Conservation (phyloP, 139 green algal genomes). For the Pleodorina starrii region DNA sequence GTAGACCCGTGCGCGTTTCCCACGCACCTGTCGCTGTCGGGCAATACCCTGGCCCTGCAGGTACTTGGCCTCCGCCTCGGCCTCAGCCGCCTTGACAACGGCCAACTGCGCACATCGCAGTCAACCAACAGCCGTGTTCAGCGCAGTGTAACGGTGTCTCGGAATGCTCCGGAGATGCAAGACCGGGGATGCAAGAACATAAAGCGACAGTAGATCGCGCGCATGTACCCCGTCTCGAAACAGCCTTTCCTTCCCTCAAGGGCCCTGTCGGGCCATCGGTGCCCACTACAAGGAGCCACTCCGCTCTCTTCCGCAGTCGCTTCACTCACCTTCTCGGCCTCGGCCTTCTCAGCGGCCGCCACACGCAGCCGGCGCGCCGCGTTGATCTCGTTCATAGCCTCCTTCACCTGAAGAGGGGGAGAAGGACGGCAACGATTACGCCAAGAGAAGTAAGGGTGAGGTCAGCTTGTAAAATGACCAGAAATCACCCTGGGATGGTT, state of each 20-base stretch:
- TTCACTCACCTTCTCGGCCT: constrained; percentile 87
- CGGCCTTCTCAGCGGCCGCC: constrained; percentile 82
- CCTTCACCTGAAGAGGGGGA: constrained; percentile 61
- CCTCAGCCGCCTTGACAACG: constrained; percentile 93
- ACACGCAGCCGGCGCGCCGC: constrained; percentile 78
- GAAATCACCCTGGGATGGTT: too few relatives aligned
- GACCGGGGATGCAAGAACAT: too few relatives aligned
- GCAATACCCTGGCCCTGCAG: constrained; percentile 84
- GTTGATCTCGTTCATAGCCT: constrained; percentile 95
- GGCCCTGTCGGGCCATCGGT: too few relatives aligned
- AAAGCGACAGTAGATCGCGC: too few relatives aligned
- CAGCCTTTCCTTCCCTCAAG: too few relatives aligned
- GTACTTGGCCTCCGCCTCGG: constrained; percentile 96
- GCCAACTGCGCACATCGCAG: constrained; percentile 87
- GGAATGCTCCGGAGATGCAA: too few relatives aligned
- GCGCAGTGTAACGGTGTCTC: too few relatives aligned
- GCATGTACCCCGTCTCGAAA: too few relatives aligned
- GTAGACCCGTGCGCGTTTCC: too few relatives aligned
- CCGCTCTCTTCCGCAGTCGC: too few relatives aligned
- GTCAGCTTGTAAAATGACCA: background rate
- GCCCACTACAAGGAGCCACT: background rate
- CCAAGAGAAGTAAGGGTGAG: background rate
- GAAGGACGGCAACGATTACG: background rate
- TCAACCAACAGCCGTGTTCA: too few relatives aligned
- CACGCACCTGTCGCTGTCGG: constrained; percentile 72